phyloP scores from a whole-genome alignment of 768 basidiomycete genomes.

The Amanita phalloides region DNA sequence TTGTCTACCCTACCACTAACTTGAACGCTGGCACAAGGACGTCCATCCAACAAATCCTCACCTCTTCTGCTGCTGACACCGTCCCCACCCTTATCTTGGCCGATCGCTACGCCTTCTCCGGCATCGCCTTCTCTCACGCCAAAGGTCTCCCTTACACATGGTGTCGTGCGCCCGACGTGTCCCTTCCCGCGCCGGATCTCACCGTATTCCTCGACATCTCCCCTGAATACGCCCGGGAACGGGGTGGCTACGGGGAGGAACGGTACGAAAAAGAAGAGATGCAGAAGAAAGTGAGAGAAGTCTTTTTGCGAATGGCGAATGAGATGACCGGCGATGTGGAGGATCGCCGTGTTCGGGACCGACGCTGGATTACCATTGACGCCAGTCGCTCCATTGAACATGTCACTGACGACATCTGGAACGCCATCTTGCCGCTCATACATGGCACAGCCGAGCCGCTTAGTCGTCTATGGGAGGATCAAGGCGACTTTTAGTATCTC shows the following conservation, averaged over 20 bases:
- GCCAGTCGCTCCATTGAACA: background rate
- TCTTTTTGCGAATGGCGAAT: conserved; percentile 46
- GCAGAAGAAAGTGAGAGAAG: conserved; percentile 51
- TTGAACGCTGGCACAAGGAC: conserved; percentile 24
- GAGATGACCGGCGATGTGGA: conserved; percentile 25
- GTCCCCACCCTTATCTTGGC: conserved; percentile 58
- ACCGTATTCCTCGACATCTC: conserved; percentile 80
- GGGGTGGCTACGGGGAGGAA: conserved; percentile 82
- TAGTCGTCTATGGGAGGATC: background rate
- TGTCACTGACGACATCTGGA: conserved; percentile 4
- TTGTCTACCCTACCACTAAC: background rate
- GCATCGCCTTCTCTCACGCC: conserved; percentile 77
- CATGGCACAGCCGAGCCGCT: conserved; percentile 1
- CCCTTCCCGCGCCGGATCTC: conserved; percentile 83
- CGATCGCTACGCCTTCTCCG: conserved; percentile 95
- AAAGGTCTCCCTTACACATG: conserved; percentile 67
- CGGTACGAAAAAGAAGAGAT: conserved; percentile 77
- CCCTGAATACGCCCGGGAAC: conserved; percentile 50
- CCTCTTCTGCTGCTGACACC: conserved; percentile 23
- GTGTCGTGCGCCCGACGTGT: conserved; percentile 81
- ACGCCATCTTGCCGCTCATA: background rate
- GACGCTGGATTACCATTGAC: conserved; percentile 6
- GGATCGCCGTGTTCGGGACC: background rate
- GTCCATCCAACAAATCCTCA: conserved; percentile 39
- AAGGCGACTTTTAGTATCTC: background rate